These are phyloP conservation scores for Colletotrichum liriopes DNA, from an alignment of 2,329 filamentous ascomycete genomes.

Conservation along the genomic window DNA sequence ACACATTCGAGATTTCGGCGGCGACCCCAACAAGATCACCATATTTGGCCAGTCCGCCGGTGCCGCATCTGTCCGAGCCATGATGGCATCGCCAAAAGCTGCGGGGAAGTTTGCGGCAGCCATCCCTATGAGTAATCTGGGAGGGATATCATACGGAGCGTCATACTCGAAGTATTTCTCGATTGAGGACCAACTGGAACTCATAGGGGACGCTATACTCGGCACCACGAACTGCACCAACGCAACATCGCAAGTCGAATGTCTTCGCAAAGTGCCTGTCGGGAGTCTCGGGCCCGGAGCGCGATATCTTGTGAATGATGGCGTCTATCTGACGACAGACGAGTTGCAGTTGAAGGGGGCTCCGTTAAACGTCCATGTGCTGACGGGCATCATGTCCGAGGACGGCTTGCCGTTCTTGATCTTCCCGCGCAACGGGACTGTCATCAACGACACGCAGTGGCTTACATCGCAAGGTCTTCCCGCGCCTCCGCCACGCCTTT, in stretches of 20 bases:
- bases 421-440: constrained; percentile 49
- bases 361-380: constrained; percentile 66
- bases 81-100: constrained; percentile 65
- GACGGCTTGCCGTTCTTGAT: constrained; percentile 70
- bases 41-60: constrained; percentile 71
- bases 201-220: constrained; percentile 67
- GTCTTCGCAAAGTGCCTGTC: constrained; percentile 65
- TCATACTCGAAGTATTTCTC: constrained; percentile 73
- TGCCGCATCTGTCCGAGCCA: constrained; percentile 64
- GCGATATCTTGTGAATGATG: constrained; percentile 71
- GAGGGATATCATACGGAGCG: constrained; percentile 67
- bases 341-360: constrained; percentile 63
- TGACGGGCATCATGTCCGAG: constrained; percentile 69
- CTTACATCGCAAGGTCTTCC: constrained; percentile 52
- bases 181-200: constrained; percentile 65
- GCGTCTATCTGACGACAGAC: constrained; percentile 65
- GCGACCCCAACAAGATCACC: constrained; percentile 69
- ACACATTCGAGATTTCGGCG: constrained; percentile 69
- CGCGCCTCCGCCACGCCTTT: constrained; percentile 58
- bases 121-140: constrained; percentile 59
- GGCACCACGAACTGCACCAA: constrained; percentile 66
- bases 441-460: constrained; percentile 55
- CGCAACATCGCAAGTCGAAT: constrained; percentile 65
- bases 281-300: constrained; percentile 59
- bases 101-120: constrained; percentile 64